These are phyloP conservation scores for Suzukiozyma palmioleophila DNA, from an alignment of 1,139 yeast species.

Conservation along the genomic window DNA sequence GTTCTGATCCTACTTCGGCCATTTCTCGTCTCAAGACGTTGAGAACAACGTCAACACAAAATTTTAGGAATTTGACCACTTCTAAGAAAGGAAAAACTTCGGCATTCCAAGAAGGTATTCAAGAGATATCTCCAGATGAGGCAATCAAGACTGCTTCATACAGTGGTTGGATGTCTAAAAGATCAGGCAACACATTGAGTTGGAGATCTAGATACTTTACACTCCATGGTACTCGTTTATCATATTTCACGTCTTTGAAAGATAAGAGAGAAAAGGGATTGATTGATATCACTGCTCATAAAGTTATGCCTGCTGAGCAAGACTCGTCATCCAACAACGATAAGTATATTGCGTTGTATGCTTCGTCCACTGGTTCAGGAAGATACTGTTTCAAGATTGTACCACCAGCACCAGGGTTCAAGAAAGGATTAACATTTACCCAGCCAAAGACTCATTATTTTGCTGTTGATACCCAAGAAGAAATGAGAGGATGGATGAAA, in stretches of 20 bases:
- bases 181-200: constrained; percentile 75
- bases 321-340: constrained; percentile 66
- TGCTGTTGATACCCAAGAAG: constrained; percentile 89
- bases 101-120: constrained; percentile 91
- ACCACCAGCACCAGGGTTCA: constrained; percentile 98
- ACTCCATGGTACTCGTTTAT: constrained; percentile 86
- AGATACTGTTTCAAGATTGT: constrained; percentile 85
- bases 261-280: constrained; percentile 88
- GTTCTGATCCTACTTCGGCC: constrained; percentile 25
- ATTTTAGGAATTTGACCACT: constrained; percentile 38
- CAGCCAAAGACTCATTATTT: constrained; percentile 94
- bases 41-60: constrained; percentile 42
- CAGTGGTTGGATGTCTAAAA: constrained; percentile 95
- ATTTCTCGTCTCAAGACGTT: constrained; percentile 36
- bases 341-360: constrained; percentile 76
- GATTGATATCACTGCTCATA: constrained; percentile 92
- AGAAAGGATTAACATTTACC: constrained; percentile 91
- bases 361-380: constrained; percentile 91
- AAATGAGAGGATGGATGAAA: constrained; percentile 93
- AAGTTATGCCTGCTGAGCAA: constrained; percentile 62
- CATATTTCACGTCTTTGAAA: constrained; percentile 76
- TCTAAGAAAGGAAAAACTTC: constrained; percentile 67
- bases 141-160: constrained; percentile 71
- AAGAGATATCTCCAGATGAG: constrained; percentile 69
- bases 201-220: constrained; percentile 92